Evolutionary conservation across 2,329 filamentous ascomycete species (phyloP).

Genomic region (Cladophialophora immunda): DNA sequence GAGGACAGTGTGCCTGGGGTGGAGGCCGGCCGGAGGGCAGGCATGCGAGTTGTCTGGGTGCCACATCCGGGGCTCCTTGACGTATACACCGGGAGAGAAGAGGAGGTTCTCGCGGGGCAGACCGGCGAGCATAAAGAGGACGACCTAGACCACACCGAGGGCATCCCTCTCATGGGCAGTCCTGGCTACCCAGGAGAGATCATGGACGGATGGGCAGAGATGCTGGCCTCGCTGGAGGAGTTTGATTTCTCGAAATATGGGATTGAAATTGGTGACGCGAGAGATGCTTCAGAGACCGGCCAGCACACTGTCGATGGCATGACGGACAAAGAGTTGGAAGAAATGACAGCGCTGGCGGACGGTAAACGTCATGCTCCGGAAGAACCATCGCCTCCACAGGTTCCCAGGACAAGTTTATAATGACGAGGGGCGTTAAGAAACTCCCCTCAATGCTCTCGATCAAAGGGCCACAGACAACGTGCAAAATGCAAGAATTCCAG

Average conservation of each 20-base stretch:
- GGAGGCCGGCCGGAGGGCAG: conserved; percentile 86
- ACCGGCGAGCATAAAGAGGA: conserved; percentile 74
- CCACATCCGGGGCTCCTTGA: conserved; percentile 81
- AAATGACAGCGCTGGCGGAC: conserved; percentile 39
- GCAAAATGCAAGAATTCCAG: background rate
- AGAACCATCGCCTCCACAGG: conserved; percentile 24
- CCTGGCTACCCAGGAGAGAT: conserved; percentile 62
- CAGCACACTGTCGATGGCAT: conserved; percentile 35
- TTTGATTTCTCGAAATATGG: conserved; percentile 70
- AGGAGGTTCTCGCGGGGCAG: conserved; percentile 81
- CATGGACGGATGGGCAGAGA: conserved; percentile 67
- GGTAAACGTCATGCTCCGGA: conserved; percentile 37
- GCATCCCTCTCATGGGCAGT: conserved; percentile 50
- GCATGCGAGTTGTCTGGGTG: conserved; percentile 94
- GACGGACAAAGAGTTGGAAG: conserved; percentile 40
- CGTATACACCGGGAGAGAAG: conserved; percentile 79
- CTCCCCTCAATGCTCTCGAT: background rate
- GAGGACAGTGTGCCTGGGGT: conserved; percentile 95
- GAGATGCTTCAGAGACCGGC: conserved; percentile 33
- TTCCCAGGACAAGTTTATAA: conserved; percentile 11
- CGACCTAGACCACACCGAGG: conserved; percentile 51
- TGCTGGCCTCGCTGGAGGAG: conserved; percentile 62
- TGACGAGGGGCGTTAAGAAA: background rate
- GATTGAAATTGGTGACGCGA: conserved; percentile 52
- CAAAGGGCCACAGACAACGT: background rate